Evolutionary conservation across 352 stramenopile genomes (phyloP).

Genomic region (Globisporangium spinosum): DNA sequence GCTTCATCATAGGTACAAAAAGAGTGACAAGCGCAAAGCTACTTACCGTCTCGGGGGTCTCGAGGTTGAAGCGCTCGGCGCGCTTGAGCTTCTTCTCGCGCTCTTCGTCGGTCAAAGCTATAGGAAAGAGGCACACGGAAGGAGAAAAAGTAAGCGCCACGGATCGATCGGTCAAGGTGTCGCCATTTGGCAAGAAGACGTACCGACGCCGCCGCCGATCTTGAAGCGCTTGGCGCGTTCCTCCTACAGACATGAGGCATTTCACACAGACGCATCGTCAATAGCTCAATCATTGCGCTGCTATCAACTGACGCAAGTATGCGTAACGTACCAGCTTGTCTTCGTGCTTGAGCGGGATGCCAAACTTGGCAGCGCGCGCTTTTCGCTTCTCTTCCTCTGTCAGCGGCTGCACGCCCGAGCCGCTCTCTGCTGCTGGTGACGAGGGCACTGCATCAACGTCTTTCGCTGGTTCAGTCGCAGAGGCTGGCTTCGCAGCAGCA

Average conservation of each 20-base stretch:
- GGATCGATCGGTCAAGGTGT: background rate
- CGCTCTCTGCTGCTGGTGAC: constrained; percentile 13
- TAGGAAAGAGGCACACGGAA: background rate
- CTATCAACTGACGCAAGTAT: background rate
- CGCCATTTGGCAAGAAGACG: background rate
- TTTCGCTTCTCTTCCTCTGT: constrained; percentile 81
- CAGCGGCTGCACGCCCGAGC: constrained; percentile 23
- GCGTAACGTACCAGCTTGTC: constrained; percentile 63
- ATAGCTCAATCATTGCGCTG: background rate
- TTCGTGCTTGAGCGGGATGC: constrained; percentile 62
- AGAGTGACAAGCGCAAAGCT: background rate
- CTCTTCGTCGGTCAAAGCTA: constrained; percentile 35
- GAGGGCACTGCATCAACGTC: constrained; percentile 5
- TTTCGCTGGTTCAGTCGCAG: constrained; percentile 9
- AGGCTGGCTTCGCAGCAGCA: constrained; percentile 5
- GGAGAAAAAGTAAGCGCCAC: background rate
- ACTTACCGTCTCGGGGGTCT: constrained; percentile 70
- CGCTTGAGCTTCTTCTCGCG: constrained; percentile 69
- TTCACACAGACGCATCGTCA: background rate
- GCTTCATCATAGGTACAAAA: too few relatives aligned
- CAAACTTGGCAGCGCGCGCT: constrained; percentile 75
- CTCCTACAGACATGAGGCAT: constrained; percentile 24
- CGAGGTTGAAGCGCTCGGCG: constrained; percentile 74
- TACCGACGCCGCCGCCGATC: constrained; percentile 35
- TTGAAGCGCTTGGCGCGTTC: constrained; percentile 83